Percentiles rank a stretch among this genome's conserved stretches.
phyloP scores from a whole-genome alignment of 768 basidiomycete genomes.

The Boletus pseudo-olivaceus region DNA sequence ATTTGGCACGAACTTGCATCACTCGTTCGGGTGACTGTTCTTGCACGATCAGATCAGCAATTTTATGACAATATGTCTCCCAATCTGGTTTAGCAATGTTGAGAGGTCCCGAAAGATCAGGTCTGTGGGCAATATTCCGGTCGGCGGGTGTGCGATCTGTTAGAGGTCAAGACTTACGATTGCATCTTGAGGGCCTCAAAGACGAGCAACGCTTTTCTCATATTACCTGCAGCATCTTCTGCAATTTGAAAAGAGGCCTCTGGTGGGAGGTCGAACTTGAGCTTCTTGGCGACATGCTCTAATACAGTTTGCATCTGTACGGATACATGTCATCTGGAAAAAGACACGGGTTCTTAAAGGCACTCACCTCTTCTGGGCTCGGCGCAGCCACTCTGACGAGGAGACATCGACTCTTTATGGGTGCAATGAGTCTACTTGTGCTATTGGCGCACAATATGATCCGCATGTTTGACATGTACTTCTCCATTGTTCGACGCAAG shows the following conservation, averaged over 20 bases:
- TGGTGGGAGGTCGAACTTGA: slow-evolving; percentile 76
- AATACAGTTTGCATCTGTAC: slow-evolving; percentile 78
- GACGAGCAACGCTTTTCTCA: slow-evolving; percentile 92
- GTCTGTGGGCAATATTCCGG: slow-evolving; percentile 40
- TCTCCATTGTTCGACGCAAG: slow-evolving; percentile 96
- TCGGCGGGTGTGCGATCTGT: neutral
- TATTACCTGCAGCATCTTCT: slow-evolving; percentile 80
- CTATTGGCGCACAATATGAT: slow-evolving; percentile 96
- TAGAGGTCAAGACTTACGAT: slow-evolving; percentile 52
- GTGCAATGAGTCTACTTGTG: slow-evolving; percentile 92
- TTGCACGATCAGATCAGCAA: slow-evolving; percentile 83
- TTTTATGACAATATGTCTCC: slow-evolving; percentile 94
- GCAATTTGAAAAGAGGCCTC: slow-evolving; percentile 75
- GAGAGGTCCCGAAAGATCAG: slow-evolving; percentile 76
- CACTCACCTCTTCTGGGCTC: slow-evolving; percentile 63
- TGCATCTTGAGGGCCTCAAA: slow-evolving; percentile 97
- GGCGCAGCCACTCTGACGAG: slow-evolving; percentile 93
- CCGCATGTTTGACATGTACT: slow-evolving; percentile 97
- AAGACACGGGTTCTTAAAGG: neutral
- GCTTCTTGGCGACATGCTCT: slow-evolving; percentile 72
- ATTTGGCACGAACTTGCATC: slow-evolving; percentile 87
- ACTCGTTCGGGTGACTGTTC: slow-evolving; percentile 88
- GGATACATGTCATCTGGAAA: neutral
- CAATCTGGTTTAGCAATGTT: slow-evolving; percentile 97
- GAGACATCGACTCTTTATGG: slow-evolving; percentile 93